phyloP scores from a whole-genome alignment of 1,284 basidiomycete genomes.

The Boletellus sp. region DNA sequence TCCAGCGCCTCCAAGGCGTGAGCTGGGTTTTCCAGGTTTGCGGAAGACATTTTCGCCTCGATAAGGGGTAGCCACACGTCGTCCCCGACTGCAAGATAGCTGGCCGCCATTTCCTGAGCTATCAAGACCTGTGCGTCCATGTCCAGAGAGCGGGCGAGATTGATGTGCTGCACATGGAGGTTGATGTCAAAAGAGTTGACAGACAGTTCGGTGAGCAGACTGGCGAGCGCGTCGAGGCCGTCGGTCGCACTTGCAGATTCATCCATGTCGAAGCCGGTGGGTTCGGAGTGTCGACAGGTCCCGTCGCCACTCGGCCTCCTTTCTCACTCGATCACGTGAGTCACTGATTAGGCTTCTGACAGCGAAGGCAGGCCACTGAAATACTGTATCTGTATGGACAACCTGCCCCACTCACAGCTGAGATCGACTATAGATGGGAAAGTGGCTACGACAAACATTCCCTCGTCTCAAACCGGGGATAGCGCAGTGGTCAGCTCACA shows the following conservation, averaged over 20 bases:
- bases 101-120: conserved; percentile 66
- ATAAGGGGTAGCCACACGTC: conserved; percentile 66
- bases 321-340: no score
- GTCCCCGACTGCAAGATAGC: conserved; percentile 61
- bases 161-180: conserved; percentile 63
- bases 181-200: conserved; percentile 58
- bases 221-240: conserved; percentile 56
- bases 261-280: conserved; percentile 14
- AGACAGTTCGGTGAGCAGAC: conserved; percentile 54
- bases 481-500: no score
- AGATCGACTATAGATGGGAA: no score
- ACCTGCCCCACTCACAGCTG: no score
- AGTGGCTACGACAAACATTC: no score
- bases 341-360: no score
- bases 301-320: no score
- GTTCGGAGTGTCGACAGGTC: not conserved
- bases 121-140: conserved; percentile 54
- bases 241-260: conserved; percentile 36
- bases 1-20: conserved; percentile 57
- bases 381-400: no score
- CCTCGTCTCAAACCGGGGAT: no score
- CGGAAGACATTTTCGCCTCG: conserved; percentile 45
- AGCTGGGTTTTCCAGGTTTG: conserved; percentile 47
- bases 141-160: conserved; percentile 50
- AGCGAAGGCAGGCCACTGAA: no score